These are phyloP conservation scores for Papilionanthe hybrid DNA, from an alignment of 116 monocot species.

Conservation along the genomic window DNA sequence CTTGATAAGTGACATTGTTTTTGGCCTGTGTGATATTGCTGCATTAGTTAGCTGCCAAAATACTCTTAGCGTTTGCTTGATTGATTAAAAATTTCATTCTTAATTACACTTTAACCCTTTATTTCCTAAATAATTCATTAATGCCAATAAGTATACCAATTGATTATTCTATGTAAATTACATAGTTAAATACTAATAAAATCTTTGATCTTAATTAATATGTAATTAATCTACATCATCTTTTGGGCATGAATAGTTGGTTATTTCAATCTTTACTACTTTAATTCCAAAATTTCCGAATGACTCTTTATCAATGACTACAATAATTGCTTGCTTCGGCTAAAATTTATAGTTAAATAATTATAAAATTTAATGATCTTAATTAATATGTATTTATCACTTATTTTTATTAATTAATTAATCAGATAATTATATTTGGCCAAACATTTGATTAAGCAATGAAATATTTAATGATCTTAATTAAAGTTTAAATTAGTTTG, in stretches of 20 bases:
- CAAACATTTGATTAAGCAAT: not conserved
- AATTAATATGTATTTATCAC: not conserved
- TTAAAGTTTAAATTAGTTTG: not conserved
- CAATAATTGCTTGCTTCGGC: not conserved
- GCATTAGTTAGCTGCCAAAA: too few relatives aligned
- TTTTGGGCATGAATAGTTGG: not conserved
- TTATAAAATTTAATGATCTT: not conserved
- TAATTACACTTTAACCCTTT: not conserved
- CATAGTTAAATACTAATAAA: too few relatives aligned
- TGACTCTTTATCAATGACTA: not conserved
- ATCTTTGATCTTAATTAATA: too few relatives aligned
- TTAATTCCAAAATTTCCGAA: not conserved
- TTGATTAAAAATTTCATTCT: not conserved
- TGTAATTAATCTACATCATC: too few relatives aligned
- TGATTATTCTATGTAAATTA: too few relatives aligned
- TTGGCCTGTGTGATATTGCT: too few relatives aligned
- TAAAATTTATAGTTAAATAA: too few relatives aligned
- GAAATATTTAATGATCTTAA: not conserved
- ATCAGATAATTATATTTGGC: not conserved
- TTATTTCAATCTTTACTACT: not conserved
- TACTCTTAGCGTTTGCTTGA: not conserved
- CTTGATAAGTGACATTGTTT: too few relatives aligned
- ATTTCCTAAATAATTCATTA: not conserved
- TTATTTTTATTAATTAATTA: not conserved
- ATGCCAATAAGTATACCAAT: not conserved